phyloP scores from a whole-genome alignment of 805 yeast genomes.

The Jamesozyma gamospora region DNA sequence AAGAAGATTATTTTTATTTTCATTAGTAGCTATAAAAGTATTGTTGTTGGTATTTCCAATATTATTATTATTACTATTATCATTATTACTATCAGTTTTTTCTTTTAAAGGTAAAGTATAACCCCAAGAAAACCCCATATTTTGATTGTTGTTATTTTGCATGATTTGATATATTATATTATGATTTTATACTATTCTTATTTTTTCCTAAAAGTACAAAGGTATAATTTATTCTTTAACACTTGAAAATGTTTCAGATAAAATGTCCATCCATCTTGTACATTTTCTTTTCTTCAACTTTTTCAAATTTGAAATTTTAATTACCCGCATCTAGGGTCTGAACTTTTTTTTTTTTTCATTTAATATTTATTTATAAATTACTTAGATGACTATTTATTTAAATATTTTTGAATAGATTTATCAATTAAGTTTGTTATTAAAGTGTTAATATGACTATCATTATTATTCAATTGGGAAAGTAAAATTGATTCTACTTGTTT shows the following conservation, averaged over 20 bases:
- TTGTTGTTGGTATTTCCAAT: background rate
- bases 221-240: too few species aligned
- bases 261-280: too few species aligned
- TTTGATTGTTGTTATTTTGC: background rate
- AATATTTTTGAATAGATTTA: slow-evolving; percentile 27
- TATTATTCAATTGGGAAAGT: slow-evolving; percentile 41
- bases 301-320: too few species aligned
- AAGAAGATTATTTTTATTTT: too few species aligned
- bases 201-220: too few species aligned
- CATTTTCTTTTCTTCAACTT: too few species aligned
- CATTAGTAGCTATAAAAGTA: background rate
- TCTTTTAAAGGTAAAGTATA: slow-evolving; percentile 1
- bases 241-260: too few species aligned
- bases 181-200: too few species aligned
- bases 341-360: background rate
- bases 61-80: background rate
- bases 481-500: slow-evolving; percentile 62
- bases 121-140: slow-evolving; percentile 11
- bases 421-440: slow-evolving; percentile 42
- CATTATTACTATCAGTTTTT: background rate
- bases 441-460: slow-evolving; percentile 39
- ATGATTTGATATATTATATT: background rate
- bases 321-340: too few species aligned
- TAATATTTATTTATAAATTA: too few species aligned
- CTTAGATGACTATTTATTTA: slow-evolving; percentile 4